These are phyloP conservation scores for Colletotrichum sp. DNA, from an alignment of 2,329 filamentous ascomycete species.

Conservation along the genomic window DNA sequence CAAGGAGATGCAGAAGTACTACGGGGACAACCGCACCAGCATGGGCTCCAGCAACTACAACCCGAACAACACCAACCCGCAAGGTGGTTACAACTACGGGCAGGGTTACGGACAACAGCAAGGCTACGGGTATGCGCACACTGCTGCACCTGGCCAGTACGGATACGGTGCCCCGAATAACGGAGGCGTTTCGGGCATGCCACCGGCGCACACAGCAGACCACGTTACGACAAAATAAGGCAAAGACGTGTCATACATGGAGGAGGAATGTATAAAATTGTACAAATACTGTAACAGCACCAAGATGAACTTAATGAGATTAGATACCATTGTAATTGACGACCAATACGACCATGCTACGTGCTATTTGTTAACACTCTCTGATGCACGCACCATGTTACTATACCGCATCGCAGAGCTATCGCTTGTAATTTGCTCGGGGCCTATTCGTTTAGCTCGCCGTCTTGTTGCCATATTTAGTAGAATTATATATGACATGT, in stretches of 20 bases:
- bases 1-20: slow-evolving; percentile 16
- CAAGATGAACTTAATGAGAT: neutral
- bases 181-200: neutral
- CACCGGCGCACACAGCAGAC: neutral
- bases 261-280: neutral
- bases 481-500: neutral
- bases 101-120: slow-evolving; percentile 5
- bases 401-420: neutral
- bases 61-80: neutral
- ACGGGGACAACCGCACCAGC: slow-evolving; percentile 10
- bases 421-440: accelerated
- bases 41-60: neutral
- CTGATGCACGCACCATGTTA: neutral
- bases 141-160: neutral
- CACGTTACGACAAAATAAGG: neutral
- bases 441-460: accelerated
- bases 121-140: slow-evolving; percentile 9
- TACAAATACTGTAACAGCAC: neutral
- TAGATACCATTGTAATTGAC: neutral
- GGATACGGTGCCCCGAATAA: neutral
- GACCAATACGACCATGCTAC: neutral
- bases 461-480: neutral
- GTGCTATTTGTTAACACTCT: neutral
- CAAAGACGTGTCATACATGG: neutral
- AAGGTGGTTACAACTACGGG: neutral